Conservation (phyloP, 2,329 filamentous ascomycete genomes). For the Fusarium graminum region DNA sequence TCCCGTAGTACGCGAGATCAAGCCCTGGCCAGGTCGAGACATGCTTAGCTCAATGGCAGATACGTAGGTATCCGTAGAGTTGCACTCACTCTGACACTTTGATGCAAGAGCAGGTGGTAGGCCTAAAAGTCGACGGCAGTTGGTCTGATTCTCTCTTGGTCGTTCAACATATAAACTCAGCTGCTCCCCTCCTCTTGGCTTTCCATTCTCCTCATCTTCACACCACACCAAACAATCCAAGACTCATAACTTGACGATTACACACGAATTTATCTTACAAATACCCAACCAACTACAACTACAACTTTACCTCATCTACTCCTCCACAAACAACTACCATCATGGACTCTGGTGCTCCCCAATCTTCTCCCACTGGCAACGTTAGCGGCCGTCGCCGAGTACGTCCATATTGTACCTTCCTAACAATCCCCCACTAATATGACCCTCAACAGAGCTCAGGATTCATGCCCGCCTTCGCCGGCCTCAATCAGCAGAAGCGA, state of each 20-base stretch:
- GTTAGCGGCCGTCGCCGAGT: slow-evolving; percentile 51
- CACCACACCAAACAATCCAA: slow-evolving; percentile 5
- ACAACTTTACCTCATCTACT: background rate
- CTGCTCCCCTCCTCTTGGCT: slow-evolving; percentile 1
- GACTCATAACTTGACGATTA: background rate
- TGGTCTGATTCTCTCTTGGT: slow-evolving; percentile 23
- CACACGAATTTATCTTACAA: slow-evolving; percentile 8
- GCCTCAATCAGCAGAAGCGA: slow-evolving; percentile 66
- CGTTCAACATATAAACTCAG: slow-evolving; percentile 33
- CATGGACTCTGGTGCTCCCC: slow-evolving; percentile 51
- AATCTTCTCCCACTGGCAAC: slow-evolving; percentile 35
- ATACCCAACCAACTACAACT: background rate
- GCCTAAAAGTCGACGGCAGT: slow-evolving; percentile 30
- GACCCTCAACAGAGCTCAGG: slow-evolving; percentile 57
- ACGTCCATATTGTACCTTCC: background rate
- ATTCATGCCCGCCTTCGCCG: slow-evolving; percentile 63
- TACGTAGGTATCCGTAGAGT: slow-evolving; percentile 10
- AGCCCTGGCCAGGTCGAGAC: slow-evolving; percentile 27
- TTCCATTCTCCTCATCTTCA: background rate
- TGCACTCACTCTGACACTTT: slow-evolving; percentile 18
- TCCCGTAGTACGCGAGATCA: slow-evolving; percentile 36
- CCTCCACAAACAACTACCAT: slow-evolving; percentile 17
- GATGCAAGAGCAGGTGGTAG: slow-evolving; percentile 8
- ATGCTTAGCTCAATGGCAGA: slow-evolving; percentile 8
- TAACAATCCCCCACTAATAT: slow-evolving; percentile 1